Base-by-base conservation (phyloP, 495 filamentous ascomycete species). In the Xylaria palmicola region DNA sequence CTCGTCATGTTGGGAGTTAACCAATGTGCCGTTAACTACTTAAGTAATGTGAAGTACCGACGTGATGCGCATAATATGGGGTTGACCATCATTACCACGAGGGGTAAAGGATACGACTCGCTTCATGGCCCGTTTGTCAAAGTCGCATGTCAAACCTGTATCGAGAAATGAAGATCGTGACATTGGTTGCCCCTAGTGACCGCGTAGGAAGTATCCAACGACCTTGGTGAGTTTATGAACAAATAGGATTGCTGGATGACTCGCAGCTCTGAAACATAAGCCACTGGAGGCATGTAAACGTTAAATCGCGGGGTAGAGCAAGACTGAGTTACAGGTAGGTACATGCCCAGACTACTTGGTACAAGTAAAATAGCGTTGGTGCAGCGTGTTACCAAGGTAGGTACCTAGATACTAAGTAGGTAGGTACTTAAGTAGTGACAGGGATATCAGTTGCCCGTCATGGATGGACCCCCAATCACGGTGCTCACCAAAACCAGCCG, bases 221-320 rank as follows among this genome's bases (percentile, higher is more conserved):
- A 32, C 22, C n/a, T 29, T 51, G 4, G 26, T 13, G 47, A 32
- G 17, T n/a, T 30, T 20, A 32, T 1, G 48, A 34, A 34, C 48
- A 51, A 51, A 51, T 51, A 51, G 48, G 48, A n/a, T 20, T 34
- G 22, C 29, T 51, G 22, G 29, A 51, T 34, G 26, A 48, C 13
- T 52, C 17, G 32, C 29, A 37, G 20, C 30, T 40, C 32, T 50
- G 45, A 50, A 59, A 59, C 56, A 41, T 20, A 34, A 19, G 36
- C 48, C 8, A 20, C 17, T 6, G 29, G n/a, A 27, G 3, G 36
- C n/a, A n/a, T n/a, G n/a, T n/a, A n/a, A n/a, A n/a, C n/a, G n/a
- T n/a, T n/a, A 48, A n/a, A 61, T 55, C 49, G 59, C 59, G 59
- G 59, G 59, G 59, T 61, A 54, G 17, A 20, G 32, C n/a, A n/a